Evolutionary conservation across 306 rosid genomes (phyloP).

Genomic region (Cyamopsis tetragonoloba): DNA sequence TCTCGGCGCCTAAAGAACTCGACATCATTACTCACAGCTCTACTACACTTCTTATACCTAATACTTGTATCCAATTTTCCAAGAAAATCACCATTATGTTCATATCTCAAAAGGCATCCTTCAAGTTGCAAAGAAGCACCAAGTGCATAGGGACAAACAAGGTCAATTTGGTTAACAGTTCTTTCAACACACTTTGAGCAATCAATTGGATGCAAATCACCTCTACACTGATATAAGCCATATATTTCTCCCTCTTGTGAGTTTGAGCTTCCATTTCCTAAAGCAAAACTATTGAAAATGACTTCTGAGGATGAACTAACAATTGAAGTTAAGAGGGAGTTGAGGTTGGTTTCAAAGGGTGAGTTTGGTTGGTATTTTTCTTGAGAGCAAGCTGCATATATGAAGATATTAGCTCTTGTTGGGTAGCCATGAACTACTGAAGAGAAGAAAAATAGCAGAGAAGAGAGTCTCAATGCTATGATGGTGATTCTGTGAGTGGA

Average conservation of each 20-base stretch:
- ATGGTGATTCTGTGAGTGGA: slow-evolving; percentile 38
- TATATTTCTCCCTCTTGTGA: slow-evolving; percentile 36
- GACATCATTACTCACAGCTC: slow-evolving; percentile 36
- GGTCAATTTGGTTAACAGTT: slow-evolving; percentile 46
- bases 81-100: slow-evolving; percentile 60
- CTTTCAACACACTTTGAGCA: slow-evolving; percentile 63
- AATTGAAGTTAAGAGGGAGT: slow-evolving; percentile 53
- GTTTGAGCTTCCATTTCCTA: slow-evolving; percentile 56
- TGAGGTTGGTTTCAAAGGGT: slow-evolving; percentile 61
- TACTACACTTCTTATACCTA: slow-evolving; percentile 66
- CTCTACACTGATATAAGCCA: slow-evolving; percentile 79
- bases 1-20: slow-evolving; percentile 83
- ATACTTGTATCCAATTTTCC: slow-evolving; percentile 63
- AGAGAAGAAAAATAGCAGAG: slow-evolving; percentile 38
- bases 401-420: slow-evolving; percentile 47
- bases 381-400: slow-evolving; percentile 82
- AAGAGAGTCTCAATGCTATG: slow-evolving; percentile 33
- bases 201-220: slow-evolving; percentile 56
- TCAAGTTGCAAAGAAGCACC: slow-evolving; percentile 79
- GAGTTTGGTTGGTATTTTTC: slow-evolving; percentile 75
- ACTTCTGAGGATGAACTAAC: slow-evolving; percentile 66
- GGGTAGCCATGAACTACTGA: slow-evolving; percentile 39
- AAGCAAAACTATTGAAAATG: slow-evolving; percentile 49
- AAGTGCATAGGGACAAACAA: slow-evolving; percentile 69
- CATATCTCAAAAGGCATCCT: slow-evolving; percentile 70